These are phyloP conservation scores for Fonsecaea multimorphosa DNA, from an alignment of 2,329 filamentous ascomycete species.

Conservation along the genomic window DNA sequence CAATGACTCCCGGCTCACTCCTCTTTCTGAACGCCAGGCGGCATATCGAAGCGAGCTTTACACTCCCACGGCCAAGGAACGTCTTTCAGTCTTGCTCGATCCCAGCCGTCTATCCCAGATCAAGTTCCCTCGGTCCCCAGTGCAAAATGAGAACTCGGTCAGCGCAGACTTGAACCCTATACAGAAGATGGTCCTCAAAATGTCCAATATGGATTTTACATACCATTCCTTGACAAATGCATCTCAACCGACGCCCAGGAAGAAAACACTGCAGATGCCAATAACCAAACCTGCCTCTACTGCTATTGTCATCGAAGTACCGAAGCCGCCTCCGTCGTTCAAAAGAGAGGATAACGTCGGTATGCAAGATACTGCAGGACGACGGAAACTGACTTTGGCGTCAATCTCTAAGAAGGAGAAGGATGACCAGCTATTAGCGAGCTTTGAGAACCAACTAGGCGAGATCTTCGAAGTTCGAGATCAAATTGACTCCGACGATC, in stretches of 20 bases:
- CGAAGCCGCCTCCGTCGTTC: conserved; percentile 50
- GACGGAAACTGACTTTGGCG: conserved; percentile 64
- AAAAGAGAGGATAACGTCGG: conserved; percentile 50
- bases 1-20: conserved; percentile 28
- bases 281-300: conserved; percentile 15
- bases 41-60: conserved; percentile 27
- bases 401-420: conserved; percentile 79
- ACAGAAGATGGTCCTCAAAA: conserved; percentile 33
- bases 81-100: conserved; percentile 31
- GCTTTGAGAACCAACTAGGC: conserved; percentile 70
- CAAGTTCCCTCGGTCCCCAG: conserved; percentile 32
- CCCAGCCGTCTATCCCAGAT: conserved; percentile 31
- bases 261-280: conserved; percentile 22
- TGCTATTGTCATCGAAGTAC: conserved; percentile 57
- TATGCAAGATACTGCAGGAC: conserved; percentile 47
- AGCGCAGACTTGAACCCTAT: conserved; percentile 30
- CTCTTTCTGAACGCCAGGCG: conserved; percentile 27
- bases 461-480: conserved; percentile 81
- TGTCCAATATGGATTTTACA: conserved; percentile 33
- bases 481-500: conserved; percentile 64
- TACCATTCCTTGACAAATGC: conserved; percentile 22
- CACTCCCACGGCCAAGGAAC: conserved; percentile 27
- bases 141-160: conserved; percentile 18
- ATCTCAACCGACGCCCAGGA: conserved; percentile 18
- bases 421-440: conserved; percentile 74